phyloP scores from a whole-genome alignment of 768 basidiomycete genomes.

The Daedaleopsis sinensis region DNA sequence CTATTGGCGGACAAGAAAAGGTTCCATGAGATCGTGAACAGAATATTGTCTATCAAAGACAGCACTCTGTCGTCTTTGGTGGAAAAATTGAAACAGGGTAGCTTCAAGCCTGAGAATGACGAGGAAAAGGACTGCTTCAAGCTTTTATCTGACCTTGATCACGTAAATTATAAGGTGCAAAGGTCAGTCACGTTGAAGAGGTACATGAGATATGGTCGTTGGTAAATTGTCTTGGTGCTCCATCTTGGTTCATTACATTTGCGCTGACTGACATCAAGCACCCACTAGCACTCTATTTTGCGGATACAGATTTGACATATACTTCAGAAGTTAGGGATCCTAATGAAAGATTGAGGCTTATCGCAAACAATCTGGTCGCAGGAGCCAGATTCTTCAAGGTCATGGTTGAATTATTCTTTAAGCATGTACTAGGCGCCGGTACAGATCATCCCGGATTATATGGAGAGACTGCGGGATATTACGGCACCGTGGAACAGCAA shows the following conservation, averaged over 20 bases:
- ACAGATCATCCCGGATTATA: constrained; percentile 6
- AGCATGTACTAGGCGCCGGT: constrained; percentile 9
- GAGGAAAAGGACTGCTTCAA: constrained; percentile 14
- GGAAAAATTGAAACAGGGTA: neutral
- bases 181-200: constrained; percentile 17
- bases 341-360: neutral
- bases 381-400: constrained; percentile 21
- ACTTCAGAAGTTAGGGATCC: too few species aligned
- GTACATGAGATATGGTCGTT: constrained; percentile 22
- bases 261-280: too few species aligned
- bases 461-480: constrained; percentile 22
- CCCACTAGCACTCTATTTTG: too few species aligned
- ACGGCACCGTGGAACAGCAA: constrained; percentile 27
- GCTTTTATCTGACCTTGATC: constrained; percentile 15
- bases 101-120: constrained; percentile 1
- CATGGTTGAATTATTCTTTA: constrained; percentile 18
- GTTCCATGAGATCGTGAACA: constrained; percentile 13
- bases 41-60: constrained; percentile 5
- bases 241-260: too few species aligned
- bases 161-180: constrained; percentile 14
- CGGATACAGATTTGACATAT: too few species aligned
- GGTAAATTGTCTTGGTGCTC: neutral
- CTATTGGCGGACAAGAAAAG: constrained; percentile 7
- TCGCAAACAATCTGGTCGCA: constrained; percentile 19
- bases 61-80: constrained; percentile 4